These are phyloP conservation scores for Phytophthora sojae DNA, from an alignment of 352 stramenopile species.

Conservation along the genomic window DNA sequence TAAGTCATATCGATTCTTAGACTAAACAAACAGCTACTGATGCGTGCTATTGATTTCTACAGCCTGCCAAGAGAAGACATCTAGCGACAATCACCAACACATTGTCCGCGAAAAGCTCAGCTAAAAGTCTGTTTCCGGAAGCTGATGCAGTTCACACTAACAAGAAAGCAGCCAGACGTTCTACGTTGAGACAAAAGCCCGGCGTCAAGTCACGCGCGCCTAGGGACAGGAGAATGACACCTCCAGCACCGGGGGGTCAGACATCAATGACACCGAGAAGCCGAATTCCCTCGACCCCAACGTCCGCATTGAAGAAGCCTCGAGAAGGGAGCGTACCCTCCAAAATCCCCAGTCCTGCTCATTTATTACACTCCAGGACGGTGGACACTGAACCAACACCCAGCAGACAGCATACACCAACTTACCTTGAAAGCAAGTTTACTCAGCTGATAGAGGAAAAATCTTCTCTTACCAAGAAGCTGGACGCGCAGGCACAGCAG, in stretches of 20 bases:
- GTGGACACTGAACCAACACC: no score
- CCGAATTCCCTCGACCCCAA: conserved; percentile 40
- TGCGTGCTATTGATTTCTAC: not conserved
- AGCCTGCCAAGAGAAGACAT: conserved; percentile 58
- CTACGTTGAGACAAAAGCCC: not conserved
- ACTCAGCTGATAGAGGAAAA: conserved; percentile 46
- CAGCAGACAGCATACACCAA: not conserved
- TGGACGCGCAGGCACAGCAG: conserved; percentile 31
- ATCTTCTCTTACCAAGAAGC: conserved; percentile 21
- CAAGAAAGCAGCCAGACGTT: conserved; percentile 8
- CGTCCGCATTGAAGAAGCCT: conserved; percentile 31
- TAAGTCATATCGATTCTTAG: conserved; percentile 17
- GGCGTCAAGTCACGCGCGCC: not conserved
- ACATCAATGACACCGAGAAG: conserved; percentile 12
- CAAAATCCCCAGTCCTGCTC: conserved; percentile 29
- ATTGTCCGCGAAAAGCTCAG: conserved; percentile 23
- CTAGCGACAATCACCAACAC: conserved; percentile 75
- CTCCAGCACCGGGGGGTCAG: not conserved
- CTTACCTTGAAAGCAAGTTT: conserved; percentile 24
- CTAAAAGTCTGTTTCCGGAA: conserved; percentile 43
- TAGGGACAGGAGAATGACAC: conserved; percentile 3
- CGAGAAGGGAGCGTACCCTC: conserved; percentile 24
- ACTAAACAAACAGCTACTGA: not conserved
- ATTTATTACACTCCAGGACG: not conserved
- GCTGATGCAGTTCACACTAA: conserved; percentile 13